Base-by-base conservation (phyloP, 495 filamentous ascomycete species). In the Lasiosphaeria miniovina region DNA sequence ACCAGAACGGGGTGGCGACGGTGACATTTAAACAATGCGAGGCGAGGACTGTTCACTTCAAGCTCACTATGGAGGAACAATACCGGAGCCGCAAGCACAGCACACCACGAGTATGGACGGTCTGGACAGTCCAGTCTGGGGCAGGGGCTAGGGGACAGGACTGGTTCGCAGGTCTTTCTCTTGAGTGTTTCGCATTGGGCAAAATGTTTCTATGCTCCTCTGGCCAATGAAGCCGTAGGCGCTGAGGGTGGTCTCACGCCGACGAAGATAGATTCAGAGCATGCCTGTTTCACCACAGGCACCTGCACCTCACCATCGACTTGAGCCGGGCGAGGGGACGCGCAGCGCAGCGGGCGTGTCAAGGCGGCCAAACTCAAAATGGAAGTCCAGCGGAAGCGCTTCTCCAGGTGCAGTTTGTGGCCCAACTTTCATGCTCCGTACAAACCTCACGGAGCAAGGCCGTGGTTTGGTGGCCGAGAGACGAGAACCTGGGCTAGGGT, bases 171-270 rank as follows among this genome's bases (percentile, higher is more conserved):
- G 53, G 54, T 49, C 43, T 52, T 57, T 54, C 57, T 55, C 53
- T 54, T 61, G 64, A 33, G 32, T 51, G 71, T 73, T 73, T 71
- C 69, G 71, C 63, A 71, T 71, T 58, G 49, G 55, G 50, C 67
- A 60, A 52, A 59, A 50, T 57, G 64, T 70, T 65, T 70, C 61
- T 46, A 56, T 61, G 52, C 35, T 15, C 24, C 65, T 66, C 55
- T 56, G 65, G 58, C 71, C 71, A 73, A 73, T 73, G 65, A 71
- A 68, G 60, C 63, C 40, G 57, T 73, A 68, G 65, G 65, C 71
- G 67, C 71, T 60, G 43, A 58, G 38, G 45, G 48, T 49, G 38
- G 52, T 56, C 51, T 49, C 65, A 65, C 17, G 65, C 62, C 53
- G 52, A 54, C 48, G 36, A 52, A 54, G 34, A 62, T 31, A 10